A percentile compares a stretch with the other conserved stretches of the same genome.
Conservation (phyloP, 2,329 filamentous ascomycete genomes). For the Beauveria pseudobassiana region DNA sequence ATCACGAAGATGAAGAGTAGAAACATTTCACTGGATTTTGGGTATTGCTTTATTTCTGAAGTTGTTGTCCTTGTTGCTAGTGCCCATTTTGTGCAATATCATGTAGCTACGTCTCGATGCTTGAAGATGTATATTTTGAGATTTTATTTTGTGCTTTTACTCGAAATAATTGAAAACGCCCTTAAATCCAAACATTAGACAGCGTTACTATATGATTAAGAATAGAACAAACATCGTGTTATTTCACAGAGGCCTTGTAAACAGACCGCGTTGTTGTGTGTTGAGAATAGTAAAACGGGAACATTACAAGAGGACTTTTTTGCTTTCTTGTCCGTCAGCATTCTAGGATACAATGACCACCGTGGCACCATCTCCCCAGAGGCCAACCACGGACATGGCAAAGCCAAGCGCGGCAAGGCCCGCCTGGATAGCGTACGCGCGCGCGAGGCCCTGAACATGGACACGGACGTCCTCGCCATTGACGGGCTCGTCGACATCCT, state of each 20-base stretch:
- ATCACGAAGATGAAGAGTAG: background rate
- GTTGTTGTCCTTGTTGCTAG: background rate
- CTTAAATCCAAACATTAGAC: background rate
- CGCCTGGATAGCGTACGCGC: conserved; percentile 47
- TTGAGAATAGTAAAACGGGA: background rate
- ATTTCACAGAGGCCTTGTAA: background rate
- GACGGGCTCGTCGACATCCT: conserved; percentile 40
- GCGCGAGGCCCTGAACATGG: conserved; percentile 47
- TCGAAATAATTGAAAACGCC: background rate
- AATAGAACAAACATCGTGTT: background rate
- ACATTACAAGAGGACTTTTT: background rate
- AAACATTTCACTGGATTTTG: background rate
- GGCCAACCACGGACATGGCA: conserved; percentile 53
- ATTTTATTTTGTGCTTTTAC: background rate
- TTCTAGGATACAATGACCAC: conserved; percentile 26
- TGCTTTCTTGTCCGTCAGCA: background rate
- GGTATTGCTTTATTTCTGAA: background rate
- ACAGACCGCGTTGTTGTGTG: background rate
- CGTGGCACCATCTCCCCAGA: conserved; percentile 56
- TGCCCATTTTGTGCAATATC: background rate
- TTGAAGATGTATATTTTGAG: background rate
- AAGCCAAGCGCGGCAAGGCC: conserved; percentile 49
- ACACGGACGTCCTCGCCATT: conserved; percentile 57
- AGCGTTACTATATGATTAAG: conserved; percentile 1
- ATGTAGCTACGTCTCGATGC: background rate